Base-by-base conservation (phyloP, 2,329 filamentous ascomycete genomes). In the Fusarium sarcochroum region DNA sequence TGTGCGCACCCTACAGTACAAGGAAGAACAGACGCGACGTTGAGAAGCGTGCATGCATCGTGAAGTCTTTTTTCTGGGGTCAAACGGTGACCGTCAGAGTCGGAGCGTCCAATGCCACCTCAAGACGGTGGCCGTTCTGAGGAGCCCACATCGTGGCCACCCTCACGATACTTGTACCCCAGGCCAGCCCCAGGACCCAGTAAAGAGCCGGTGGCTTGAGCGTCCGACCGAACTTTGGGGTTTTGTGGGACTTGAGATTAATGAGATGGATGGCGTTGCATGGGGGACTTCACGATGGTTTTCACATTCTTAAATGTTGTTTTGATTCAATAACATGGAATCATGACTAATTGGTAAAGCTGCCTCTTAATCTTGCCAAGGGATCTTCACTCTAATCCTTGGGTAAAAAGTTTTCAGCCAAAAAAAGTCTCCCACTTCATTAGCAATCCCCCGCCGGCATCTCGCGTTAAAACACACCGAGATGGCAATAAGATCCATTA, bases 381-480 rank as follows among this genome's bases (percentile, higher is more conserved):
- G 34, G 17, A 35, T 35, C 34, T 38, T 41, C 18, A 14, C 18
- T 25, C 27, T 20, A 38, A 37, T 21, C 40, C 27, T 53, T 52
- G 34, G 41, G 15, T 40, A 17, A 32, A 55, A 34, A 20, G 17
- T 42, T 25, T 41, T 55, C 30, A 18, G n/a, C 30, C 20, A 51
- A 42, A 46, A 40, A 14, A 54, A 50, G 10, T 58, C 41, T 56
- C 44, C 46, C 34, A 40, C 30, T 62, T 54, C 46, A 30, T 25
- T 35, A 11, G n/a, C 15, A 45, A 17, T 58, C 54, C 69, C 57
- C 69, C 71, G 59, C 69, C 70, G 70, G 71, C 42, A 63, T 44
- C 54, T 73, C 72, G 72, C 69, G 59, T 63, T 40, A 75, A 74
- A 73, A 41, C 25, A 58, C 40, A 34, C 73, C 73, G 73, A 74